phyloP scores from a whole-genome alignment of 106 monocot species.

The Alisma plantagoaquatica region DNA sequence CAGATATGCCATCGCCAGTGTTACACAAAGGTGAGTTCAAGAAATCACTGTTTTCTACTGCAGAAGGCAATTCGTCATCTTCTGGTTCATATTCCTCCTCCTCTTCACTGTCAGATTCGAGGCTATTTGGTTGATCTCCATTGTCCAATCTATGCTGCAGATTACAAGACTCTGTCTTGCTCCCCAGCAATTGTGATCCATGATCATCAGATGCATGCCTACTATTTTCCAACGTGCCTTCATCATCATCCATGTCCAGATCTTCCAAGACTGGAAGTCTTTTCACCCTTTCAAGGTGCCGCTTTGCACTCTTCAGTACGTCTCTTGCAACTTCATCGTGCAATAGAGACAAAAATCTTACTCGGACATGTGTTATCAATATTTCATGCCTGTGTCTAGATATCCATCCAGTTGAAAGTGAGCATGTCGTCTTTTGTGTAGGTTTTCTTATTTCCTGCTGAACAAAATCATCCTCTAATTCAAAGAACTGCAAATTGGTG shows the following conservation, averaged over 20 bases:
- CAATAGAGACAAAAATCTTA: neutral
- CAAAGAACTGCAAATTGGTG: constrained; percentile 68
- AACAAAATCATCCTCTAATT: constrained; percentile 85
- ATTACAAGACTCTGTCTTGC: neutral
- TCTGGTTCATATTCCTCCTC: constrained; percentile 17
- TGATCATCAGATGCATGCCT: no score
- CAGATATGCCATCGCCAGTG: constrained; percentile 7
- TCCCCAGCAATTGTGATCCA: neutral
- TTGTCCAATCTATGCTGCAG: constrained; percentile 3
- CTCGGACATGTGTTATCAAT: neutral
- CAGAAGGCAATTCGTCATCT: constrained; percentile 6
- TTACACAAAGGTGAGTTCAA: neutral
- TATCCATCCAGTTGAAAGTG: no score
- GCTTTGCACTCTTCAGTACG: constrained; percentile 1
- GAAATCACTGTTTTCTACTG: neutral
- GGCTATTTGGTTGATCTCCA: neutral
- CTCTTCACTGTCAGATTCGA: constrained; percentile 5
- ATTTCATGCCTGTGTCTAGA: constrained; percentile 25
- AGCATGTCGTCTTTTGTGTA: constrained; percentile 34
- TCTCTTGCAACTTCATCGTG: neutral
- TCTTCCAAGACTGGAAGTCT: no score
- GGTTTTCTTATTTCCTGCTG: constrained; percentile 65
- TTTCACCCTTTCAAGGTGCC: neutral
- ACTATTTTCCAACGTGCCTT: neutral
- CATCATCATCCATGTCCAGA: neutral